Conservation (phyloP, 176 grass and related monocot species). For the Puya raimondii region DNA sequence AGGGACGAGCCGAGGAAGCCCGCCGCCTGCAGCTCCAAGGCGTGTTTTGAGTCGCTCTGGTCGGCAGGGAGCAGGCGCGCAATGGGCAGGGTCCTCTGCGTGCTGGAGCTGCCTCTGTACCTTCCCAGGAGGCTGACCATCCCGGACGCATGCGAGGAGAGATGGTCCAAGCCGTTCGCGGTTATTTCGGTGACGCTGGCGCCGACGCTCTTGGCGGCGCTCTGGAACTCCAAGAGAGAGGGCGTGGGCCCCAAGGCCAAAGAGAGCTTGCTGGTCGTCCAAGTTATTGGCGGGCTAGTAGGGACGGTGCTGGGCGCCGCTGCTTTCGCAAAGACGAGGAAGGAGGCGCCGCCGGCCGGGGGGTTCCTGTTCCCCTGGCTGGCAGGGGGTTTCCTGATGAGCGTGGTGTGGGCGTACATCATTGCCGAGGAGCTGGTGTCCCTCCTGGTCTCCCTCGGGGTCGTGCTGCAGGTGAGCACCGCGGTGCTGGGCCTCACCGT, state of each 20-base stretch:
- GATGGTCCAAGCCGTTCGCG: conserved; percentile 52
- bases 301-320: conserved; percentile 22
- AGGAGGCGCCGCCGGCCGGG: conserved; percentile 19
- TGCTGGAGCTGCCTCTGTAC: conserved; percentile 33
- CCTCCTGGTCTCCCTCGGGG: conserved; percentile 28
- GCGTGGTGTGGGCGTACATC: conserved; percentile 49
- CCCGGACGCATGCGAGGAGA: conserved; percentile 47
- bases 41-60: not conserved
- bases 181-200: conserved; percentile 40
- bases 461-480: conserved; percentile 22
- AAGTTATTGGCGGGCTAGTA: conserved; percentile 7
- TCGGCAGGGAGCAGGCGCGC: not conserved
- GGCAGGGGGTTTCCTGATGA: conserved; percentile 58
- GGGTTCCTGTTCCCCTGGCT: conserved; percentile 36
- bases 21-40: not conserved
- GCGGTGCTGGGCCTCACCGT: conserved; percentile 55
- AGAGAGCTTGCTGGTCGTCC: conserved; percentile 6
- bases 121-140: conserved; percentile 59
- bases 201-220: conserved; percentile 31
- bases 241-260: conserved; percentile 1
- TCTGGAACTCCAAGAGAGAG: conserved; percentile 33
- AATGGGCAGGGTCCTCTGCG: conserved; percentile 1
- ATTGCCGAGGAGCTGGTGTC: conserved; percentile 47
- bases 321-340: conserved; percentile 28
- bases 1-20: not conserved